Evolutionary conservation across 371 early-diverging fungal species (phyloP).

Genomic region (Lichtheimia ornata): DNA sequence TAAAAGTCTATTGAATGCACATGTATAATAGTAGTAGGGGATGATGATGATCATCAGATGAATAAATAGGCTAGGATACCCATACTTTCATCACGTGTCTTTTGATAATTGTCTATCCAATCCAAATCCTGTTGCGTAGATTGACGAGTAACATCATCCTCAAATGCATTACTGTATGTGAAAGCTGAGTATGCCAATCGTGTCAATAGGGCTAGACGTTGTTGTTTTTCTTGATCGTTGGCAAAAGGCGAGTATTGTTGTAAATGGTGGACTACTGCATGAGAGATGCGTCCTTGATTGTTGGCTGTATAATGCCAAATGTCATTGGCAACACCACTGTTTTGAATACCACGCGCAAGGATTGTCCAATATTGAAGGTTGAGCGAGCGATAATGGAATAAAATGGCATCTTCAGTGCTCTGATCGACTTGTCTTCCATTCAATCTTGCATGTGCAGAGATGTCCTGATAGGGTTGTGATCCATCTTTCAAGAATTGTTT

Average conservation of each 20-base stretch:
- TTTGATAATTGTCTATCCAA: too few species aligned
- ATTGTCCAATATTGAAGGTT: constrained; percentile 58
- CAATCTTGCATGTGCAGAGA: constrained; percentile 8
- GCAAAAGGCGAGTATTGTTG: constrained; percentile 14
- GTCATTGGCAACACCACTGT: constrained; percentile 31
- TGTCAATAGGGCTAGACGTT: too few species aligned
- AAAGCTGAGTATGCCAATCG: too few species aligned
- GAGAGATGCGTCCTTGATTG: constrained; percentile 24
- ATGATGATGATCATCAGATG: too few species aligned
- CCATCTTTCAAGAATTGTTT: constrained; percentile 45
- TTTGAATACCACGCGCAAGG: constrained; percentile 48
- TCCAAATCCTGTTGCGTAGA: too few species aligned
- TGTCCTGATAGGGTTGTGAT: constrained; percentile 44
- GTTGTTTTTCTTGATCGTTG: too few species aligned
- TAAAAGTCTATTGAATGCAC: too few species aligned
- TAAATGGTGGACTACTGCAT: constrained; percentile 24
- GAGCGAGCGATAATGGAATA: constrained; percentile 38
- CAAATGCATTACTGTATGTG: too few species aligned
- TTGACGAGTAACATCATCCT: too few species aligned
- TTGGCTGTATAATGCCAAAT: constrained; percentile 38
- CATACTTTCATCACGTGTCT: too few species aligned
- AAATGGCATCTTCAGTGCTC: background rate
- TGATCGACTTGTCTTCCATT: constrained; percentile 14
- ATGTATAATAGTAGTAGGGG: too few species aligned
- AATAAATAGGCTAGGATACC: too few species aligned